Conservation (phyloP, 176 grass and related monocot genomes). For the Oryza coarctata region DNA sequence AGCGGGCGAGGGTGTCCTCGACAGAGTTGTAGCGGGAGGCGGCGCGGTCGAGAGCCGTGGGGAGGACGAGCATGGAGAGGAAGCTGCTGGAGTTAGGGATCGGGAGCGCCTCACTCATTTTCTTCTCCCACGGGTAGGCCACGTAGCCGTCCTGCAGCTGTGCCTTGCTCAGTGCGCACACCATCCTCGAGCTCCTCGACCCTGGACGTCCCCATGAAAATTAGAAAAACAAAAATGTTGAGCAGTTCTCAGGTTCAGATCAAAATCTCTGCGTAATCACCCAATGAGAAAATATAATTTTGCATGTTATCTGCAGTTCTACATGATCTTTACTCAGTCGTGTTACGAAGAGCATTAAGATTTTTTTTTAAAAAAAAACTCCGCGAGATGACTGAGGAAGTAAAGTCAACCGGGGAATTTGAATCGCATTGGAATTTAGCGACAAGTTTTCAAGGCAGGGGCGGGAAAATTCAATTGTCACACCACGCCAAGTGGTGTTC, state of each 20-base stretch:
- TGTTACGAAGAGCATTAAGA: neutral
- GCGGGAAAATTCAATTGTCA: slow-evolving; percentile 7
- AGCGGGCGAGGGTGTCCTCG: slow-evolving; percentile 82
- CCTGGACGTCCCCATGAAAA: slow-evolving; percentile 33
- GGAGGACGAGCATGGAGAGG: slow-evolving; percentile 84
- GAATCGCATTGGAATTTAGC: neutral
- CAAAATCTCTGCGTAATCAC: neutral
- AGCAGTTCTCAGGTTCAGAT: neutral
- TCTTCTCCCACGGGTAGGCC: slow-evolving; percentile 91
- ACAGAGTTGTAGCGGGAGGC: slow-evolving; percentile 73
- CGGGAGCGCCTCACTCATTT: slow-evolving; percentile 78
- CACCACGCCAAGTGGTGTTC: neutral
- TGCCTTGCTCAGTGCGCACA: slow-evolving; percentile 80
- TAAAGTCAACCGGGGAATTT: slow-evolving; percentile 24
- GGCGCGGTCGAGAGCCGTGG: slow-evolving; percentile 59
- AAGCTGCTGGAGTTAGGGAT: slow-evolving; percentile 69
- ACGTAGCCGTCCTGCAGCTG: slow-evolving; percentile 94
- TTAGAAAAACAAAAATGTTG: neutral
- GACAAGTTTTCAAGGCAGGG: neutral
- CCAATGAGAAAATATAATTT: too few species aligned
- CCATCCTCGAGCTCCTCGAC: slow-evolving; percentile 75
- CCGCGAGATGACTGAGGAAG: neutral
- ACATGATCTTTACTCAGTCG: neutral
- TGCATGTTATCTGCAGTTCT: neutral
- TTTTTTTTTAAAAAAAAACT: neutral